Percentiles rank a stretch among this genome's conserved stretches.
These are phyloP conservation scores for Tuber indicum DNA, from an alignment of 495 filamentous ascomycete genomes.

Conservation along the genomic window DNA sequence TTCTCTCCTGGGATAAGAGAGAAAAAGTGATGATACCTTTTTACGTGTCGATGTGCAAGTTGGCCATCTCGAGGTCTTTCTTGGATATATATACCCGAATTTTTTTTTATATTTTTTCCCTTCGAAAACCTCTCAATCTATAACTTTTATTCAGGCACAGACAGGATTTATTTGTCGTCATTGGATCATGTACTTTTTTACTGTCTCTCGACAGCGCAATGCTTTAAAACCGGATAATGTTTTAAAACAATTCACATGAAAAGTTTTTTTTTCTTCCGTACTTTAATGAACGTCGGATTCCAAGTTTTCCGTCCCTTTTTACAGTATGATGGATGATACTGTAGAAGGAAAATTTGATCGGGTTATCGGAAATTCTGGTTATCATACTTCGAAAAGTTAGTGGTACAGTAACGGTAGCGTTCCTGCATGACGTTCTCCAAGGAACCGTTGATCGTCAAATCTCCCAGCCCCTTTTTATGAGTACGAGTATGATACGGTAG, in stretches of 20 bases:
- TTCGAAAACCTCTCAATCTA: not conserved
- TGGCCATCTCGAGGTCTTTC: conserved; percentile 8
- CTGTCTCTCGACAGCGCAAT: not conserved
- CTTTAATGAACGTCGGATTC: too few relatives aligned
- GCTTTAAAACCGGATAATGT: not conserved
- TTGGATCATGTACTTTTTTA: not conserved
- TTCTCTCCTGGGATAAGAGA: not conserved
- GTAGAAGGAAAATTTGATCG: not conserved
- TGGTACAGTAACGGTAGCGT: too few relatives aligned
- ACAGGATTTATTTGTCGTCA: not conserved
- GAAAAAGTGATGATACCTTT: not conserved
- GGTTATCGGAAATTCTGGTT: not conserved
- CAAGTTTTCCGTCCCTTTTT: too few relatives aligned
- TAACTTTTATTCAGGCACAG: not conserved
- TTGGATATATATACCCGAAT: not conserved
- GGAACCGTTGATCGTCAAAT: not conserved
- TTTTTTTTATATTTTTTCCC: not conserved
- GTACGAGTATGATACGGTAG: not conserved
- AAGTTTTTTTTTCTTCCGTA: not conserved
- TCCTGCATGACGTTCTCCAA: not conserved
- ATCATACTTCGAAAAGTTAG: too few relatives aligned
- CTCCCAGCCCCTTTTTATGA: not conserved
- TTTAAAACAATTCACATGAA: not conserved
- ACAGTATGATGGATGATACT: too few relatives aligned
- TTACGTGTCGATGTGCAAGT: not conserved